Percentiles rank a stretch among this genome's conserved stretches.
These are phyloP conservation scores for Hypoxylon sp. DNA, from an alignment of 2,329 filamentous ascomycete species.

Conservation along the genomic window DNA sequence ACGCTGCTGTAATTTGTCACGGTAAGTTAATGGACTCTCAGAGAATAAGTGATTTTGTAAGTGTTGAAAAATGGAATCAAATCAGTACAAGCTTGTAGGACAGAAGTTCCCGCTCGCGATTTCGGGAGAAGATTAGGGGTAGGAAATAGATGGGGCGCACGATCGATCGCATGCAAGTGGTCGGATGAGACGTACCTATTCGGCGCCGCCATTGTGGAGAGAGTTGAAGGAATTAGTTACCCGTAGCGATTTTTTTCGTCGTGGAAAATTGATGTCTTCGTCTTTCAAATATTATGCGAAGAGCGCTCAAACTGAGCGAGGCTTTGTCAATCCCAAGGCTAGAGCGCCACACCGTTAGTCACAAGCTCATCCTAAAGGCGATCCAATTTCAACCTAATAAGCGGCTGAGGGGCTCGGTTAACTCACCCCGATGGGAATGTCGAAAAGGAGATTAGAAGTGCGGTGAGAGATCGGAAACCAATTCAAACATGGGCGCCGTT, in stretches of 20 bases:
- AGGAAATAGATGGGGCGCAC: neutral
- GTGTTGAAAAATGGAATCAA: conserved; percentile 1
- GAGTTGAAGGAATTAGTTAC: conserved; percentile 29
- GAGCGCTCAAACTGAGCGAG: conserved; percentile 34
- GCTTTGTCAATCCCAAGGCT: conserved; percentile 47
- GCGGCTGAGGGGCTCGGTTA: conserved; percentile 25
- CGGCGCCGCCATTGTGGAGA: conserved; percentile 49
- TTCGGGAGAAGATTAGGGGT: conserved; percentile 12
- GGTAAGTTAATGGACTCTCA: conserved; percentile 41
- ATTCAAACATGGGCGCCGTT: conserved; percentile 28
- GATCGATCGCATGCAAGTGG: conserved; percentile 22
- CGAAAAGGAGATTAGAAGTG: conserved; percentile 18
- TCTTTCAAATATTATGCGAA: conserved; percentile 25
- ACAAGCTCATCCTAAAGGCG: conserved; percentile 33
- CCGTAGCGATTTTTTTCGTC: conserved; percentile 19
- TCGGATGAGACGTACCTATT: conserved; percentile 49
- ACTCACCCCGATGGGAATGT: conserved; percentile 34
- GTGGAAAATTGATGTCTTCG: conserved; percentile 29
- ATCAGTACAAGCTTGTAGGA: conserved; percentile 6
- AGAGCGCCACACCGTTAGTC: conserved; percentile 43
- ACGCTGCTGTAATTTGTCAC: conserved; percentile 60
- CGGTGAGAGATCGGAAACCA: conserved; percentile 20
- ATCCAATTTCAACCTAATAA: conserved; percentile 22
- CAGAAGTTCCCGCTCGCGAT: conserved; percentile 15
- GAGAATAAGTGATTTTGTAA: neutral